Evolutionary conservation across 2,329 filamentous ascomycete species (phyloP).

Genomic region (Neofusicoccum ribis): DNA sequence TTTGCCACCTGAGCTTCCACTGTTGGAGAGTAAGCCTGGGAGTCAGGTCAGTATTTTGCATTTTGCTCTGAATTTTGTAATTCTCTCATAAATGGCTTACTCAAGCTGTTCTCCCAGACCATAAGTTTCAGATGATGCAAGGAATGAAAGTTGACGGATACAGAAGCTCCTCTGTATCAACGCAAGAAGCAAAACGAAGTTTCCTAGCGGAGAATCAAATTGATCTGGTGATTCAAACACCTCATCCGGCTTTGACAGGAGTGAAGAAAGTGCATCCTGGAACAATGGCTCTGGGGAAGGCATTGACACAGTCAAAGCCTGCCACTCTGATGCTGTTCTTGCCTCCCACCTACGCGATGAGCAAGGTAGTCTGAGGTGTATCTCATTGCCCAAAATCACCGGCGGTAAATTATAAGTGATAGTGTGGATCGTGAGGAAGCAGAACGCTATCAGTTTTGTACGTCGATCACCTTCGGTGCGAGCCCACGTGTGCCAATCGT

Average conservation of each 20-base stretch:
- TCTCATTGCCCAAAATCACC: conserved; percentile 31
- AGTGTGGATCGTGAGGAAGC: conserved; percentile 35
- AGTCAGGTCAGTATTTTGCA: not conserved
- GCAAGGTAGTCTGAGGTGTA: conserved; percentile 31
- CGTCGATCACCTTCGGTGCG: conserved; percentile 31
- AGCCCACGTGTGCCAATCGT: conserved; percentile 34
- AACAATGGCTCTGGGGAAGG: conserved; percentile 31
- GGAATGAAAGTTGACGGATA: conserved; percentile 30
- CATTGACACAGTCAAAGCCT: conserved; percentile 20
- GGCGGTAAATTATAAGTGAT: conserved; percentile 35
- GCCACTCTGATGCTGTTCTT: conserved; percentile 30
- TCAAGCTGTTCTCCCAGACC: conserved; percentile 27
- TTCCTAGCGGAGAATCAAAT: conserved; percentile 33
- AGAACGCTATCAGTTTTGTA: conserved; percentile 34
- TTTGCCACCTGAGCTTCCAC: conserved; percentile 39
- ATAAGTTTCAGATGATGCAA: conserved; percentile 26
- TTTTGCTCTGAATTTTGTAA: too few relatives aligned
- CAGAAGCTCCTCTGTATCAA: conserved; percentile 33
- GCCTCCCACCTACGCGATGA: conserved; percentile 31
- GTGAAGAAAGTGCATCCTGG: conserved; percentile 29
- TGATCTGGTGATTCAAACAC: conserved; percentile 24
- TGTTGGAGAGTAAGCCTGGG: conserved; percentile 31
- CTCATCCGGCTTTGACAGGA: conserved; percentile 27
- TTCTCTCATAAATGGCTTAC: conserved; percentile 5
- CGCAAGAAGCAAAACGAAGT: conserved; percentile 34